A percentile compares a stretch with the other conserved stretches of the same genome.
Evolutionary conservation across 495 filamentous ascomycete species (phyloP).

Genomic region (Podospora fimiseda): DNA sequence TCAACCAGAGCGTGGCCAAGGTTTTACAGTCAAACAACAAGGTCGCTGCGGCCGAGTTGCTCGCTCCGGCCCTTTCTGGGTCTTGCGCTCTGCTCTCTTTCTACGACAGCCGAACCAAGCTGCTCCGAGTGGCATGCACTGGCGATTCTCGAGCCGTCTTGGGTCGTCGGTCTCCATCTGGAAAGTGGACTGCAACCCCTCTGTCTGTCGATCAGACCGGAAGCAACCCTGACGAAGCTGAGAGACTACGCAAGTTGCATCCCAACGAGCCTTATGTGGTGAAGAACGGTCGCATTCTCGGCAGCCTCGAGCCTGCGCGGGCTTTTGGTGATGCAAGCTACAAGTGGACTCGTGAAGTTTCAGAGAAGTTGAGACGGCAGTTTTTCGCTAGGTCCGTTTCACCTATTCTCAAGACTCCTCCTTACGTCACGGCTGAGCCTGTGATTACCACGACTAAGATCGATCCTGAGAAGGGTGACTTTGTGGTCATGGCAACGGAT

Average conservation of each 20-base stretch:
- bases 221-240: conserved; percentile 72
- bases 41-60: conserved; percentile 75
- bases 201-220: conserved; percentile 93
- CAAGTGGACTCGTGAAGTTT: conserved; percentile 85
- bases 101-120: conserved; percentile 79
- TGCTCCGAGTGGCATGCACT: conserved; percentile 85
- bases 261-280: conserved; percentile 82
- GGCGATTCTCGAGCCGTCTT: conserved; percentile 93
- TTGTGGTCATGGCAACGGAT: conserved; percentile 93
- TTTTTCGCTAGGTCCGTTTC: conserved; percentile 79
- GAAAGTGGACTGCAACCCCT: conserved; percentile 88
- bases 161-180: conserved; percentile 65
- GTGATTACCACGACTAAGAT: conserved; percentile 93
- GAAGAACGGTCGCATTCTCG: conserved; percentile 80
- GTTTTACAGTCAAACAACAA: conserved; percentile 85
- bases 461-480: conserved; percentile 83
- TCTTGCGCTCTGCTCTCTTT: conserved; percentile 95
- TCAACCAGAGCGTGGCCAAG: conserved; percentile 79
- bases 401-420: conserved; percentile 75
- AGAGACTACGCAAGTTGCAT: conserved; percentile 74
- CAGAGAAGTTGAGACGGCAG: conserved; percentile 68
- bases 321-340: conserved; percentile 96
- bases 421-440: conserved; percentile 96
- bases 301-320: conserved; percentile 82
- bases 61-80: conserved; percentile 89